Base-by-base conservation (phyloP, 78 protist genomes). In the Anaeramoeba flamelloides region DNA sequence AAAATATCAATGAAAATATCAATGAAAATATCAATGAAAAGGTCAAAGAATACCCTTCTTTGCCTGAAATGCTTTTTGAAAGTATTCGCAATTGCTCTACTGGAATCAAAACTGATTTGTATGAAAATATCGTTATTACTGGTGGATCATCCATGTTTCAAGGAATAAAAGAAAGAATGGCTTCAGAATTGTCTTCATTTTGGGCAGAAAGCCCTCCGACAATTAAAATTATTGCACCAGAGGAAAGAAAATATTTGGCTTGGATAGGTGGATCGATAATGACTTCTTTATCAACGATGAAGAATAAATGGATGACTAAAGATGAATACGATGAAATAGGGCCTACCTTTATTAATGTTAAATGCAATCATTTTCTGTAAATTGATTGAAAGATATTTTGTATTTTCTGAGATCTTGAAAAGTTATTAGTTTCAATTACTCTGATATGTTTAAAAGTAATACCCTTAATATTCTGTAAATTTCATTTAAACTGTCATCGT, bases 61-160 rank as follows among this genome's bases (percentile, higher is more conserved):
- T 53, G 69, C 69, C 8, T 53, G 34, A 53, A 53, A 17, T 53
- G 69, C 69, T 53, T 53, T 53, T 53, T 53, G 69, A 53, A 26
- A 26, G 34, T 26, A 53, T 53, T 53, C 8, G 17, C 69, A 53
- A 53, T 26, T 53, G 69, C 17, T 8, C 8, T 53, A 26, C 17
- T 8, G 69, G 17, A 53, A 53, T 53, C 34, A 53, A 17, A 53
- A 53, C 8, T 26, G 69, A 53, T 53, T 53, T 53, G 8, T 53
- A 53, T 53, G 8, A 8, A 53, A 53, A 53, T 53, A 53, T 53
- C 17, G 34, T 53, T 8, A 53, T 53, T 53, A 26, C 69, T 53
- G 69, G 69, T 53, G 69, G 69, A 53, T 53, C 69, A 26, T 53
- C 69, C 8, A 53, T 53, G 69, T 53, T 53, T 53, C 69, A 53